A percentile compares a stretch with the other conserved stretches of the same genome.
These are phyloP conservation scores for Xylaria telfairii DNA, from an alignment of 495 filamentous ascomycete genomes.

Conservation along the genomic window DNA sequence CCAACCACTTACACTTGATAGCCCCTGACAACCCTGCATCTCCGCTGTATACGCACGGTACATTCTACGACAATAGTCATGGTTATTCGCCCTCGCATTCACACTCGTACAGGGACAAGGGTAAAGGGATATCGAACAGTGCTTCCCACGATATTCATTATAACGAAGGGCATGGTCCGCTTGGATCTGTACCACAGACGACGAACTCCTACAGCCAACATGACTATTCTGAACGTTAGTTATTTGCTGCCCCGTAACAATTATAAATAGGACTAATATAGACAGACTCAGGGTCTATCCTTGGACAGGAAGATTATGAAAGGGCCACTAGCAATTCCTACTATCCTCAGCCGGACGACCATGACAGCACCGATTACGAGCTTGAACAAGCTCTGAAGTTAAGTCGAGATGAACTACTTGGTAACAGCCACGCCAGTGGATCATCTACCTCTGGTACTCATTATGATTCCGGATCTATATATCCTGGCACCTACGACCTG, in stretches of 20 bases:
- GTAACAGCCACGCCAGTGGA: slow-evolving; percentile 10
- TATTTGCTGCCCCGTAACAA: neutral
- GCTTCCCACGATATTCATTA: slow-evolving; percentile 25
- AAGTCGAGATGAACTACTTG: slow-evolving; percentile 24
- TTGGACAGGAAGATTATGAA: neutral
- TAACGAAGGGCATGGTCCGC: slow-evolving; percentile 6
- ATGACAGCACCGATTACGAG: slow-evolving; percentile 24
- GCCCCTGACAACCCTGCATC: slow-evolving; percentile 2
- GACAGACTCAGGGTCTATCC: neutral
- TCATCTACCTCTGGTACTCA: slow-evolving; percentile 7
- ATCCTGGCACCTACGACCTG: slow-evolving; percentile 19
- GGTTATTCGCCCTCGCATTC: slow-evolving; percentile 29
- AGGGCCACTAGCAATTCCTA: neutral
- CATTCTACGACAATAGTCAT: slow-evolving; percentile 27
- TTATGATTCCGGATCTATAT: slow-evolving; percentile 10
- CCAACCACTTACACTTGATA: neutral
- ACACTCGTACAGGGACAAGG: slow-evolving; percentile 31
- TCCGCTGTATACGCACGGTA: slow-evolving; percentile 32
- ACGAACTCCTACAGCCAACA: slow-evolving; percentile 27
- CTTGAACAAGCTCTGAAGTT: slow-evolving; percentile 20
- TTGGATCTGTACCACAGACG: slow-evolving; percentile 4
- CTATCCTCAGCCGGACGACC: slow-evolving; percentile 1
- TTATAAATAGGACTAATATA: neutral
- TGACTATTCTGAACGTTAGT: slow-evolving; percentile 29
- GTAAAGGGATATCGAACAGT: slow-evolving; percentile 32